Base-by-base conservation (phyloP, 2,329 filamentous ascomycete genomes). In the Stachybotrys chartarum region DNA sequence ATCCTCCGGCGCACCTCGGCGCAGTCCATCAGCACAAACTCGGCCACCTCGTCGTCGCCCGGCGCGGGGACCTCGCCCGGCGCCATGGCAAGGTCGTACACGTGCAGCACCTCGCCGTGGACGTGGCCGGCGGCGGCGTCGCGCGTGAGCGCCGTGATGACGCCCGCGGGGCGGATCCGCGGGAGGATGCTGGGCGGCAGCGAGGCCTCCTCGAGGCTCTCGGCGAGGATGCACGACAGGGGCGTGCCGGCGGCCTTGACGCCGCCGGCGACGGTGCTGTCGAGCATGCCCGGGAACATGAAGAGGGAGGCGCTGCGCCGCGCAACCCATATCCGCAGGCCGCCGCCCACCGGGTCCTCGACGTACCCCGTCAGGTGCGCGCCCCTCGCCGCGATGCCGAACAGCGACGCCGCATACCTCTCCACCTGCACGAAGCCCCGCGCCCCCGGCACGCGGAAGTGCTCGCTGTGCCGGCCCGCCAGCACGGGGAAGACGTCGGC, bases 261-360 rank as follows among this genome's bases (percentile, higher is more conserved):
- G 0, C 90, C 90, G 3, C 90, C 90, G 0, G 88, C 90, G 14
- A 92, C 90, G 7, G 87, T 88, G 64, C 90, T 93, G 66, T 94
- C 90, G 55, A 92, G 76, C 78, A 89, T 84, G 4, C 83, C 81
- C 0, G 85, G 85, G 62, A 89, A 92, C 0, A 88, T 91, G 68
- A 86, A 81, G 64, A 92, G 87, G 10, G 76, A 80, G 51, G 70
- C 74, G 50, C 85, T 81, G 16, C 90, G 76, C 30, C 85, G 75
- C 1, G 90, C 86, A 1, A 90, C 80, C 90, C 90, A 94, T 32
- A 93, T 78, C 61, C 78, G 82, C 54, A 88, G 50, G n/a, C 66
- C 66, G 6, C 66, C 66, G 6, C 77, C 76, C 8, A 72, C 64
- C 0, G 50, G 32, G 6, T 57, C 54, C 10, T 57, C 62, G 11